A percentile compares a stretch with the other conserved stretches of the same genome.
phyloP scores from a whole-genome alignment of 805 yeast genomes.

The Yamadazyma akitaensis region DNA sequence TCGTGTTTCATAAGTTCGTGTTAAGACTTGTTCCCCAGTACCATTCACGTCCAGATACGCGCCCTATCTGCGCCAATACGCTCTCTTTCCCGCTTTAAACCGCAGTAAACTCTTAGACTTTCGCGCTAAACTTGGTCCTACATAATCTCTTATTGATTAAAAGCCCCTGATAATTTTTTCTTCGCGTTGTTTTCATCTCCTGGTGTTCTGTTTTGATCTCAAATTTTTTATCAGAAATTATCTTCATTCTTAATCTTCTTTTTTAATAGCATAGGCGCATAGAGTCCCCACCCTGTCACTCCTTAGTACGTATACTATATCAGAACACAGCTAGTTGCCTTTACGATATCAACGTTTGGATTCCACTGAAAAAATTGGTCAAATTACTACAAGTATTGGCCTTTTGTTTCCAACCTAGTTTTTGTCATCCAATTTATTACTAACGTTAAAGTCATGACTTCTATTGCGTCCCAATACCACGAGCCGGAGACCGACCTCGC shows the following conservation, averaged over 20 bases:
- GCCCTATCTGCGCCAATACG: too few species aligned
- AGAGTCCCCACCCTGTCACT: neutral
- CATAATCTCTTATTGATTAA: too few species aligned
- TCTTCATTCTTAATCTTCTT: neutral
- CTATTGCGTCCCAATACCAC: constrained; percentile 4
- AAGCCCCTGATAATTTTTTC: neutral
- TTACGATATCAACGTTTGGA: too few species aligned
- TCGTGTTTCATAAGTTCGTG: neutral
- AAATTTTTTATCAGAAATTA: neutral
- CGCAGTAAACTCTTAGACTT: neutral
- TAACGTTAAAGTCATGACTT: constrained; percentile 5
- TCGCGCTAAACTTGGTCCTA: neutral
- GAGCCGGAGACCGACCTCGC: neutral
- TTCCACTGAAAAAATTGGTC: too few species aligned
- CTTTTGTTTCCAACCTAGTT: too few species aligned
- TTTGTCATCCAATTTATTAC: neutral
- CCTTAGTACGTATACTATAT: neutral
- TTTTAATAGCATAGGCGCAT: neutral
- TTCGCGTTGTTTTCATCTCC: constrained; percentile 4
- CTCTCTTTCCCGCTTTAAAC: too few species aligned
- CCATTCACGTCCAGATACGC: too few species aligned
- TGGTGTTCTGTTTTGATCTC: constrained; percentile 4
- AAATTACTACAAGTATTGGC: too few species aligned
- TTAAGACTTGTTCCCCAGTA: too few species aligned
- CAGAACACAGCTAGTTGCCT: too few species aligned